Evolutionary conservation across 2,329 filamentous ascomycete species (phyloP).

Genomic region (Gaeumannomyces sp.): DNA sequence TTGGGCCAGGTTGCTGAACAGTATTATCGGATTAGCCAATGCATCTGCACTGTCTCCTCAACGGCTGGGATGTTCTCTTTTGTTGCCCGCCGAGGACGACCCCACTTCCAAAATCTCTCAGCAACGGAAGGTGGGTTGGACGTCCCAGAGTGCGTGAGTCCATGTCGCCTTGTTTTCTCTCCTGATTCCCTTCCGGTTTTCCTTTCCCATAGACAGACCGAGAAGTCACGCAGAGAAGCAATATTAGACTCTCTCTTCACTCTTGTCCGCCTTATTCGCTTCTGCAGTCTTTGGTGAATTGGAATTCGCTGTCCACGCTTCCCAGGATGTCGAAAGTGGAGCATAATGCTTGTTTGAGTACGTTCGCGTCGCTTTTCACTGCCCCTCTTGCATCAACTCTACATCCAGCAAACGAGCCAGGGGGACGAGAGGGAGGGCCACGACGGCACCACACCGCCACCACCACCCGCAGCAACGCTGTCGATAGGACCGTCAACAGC

Average conservation of each 20-base stretch:
- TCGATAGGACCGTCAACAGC: too few relatives aligned
- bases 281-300: constrained; percentile 1
- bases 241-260: neutral
- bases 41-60: too few relatives aligned
- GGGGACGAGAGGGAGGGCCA: neutral
- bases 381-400: constrained; percentile 17
- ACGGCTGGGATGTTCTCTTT: neutral
- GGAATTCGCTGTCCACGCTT: constrained; percentile 12
- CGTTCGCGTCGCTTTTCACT: constrained; percentile 25
- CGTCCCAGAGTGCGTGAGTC: too few relatives aligned
- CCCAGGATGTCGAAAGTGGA: constrained; percentile 46
- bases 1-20: too few relatives aligned
- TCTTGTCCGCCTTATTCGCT: neutral
- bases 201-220: too few relatives aligned
- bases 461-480: too few relatives aligned
- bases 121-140: too few relatives aligned
- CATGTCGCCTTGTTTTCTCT: too few relatives aligned
- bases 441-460: neutral
- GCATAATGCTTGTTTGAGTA: constrained; percentile 58
- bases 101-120: too few relatives aligned
- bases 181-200: neutral
- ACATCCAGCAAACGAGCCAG: neutral
- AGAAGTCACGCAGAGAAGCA: constrained; percentile 3
- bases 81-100: neutral
- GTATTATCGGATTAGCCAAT: too few relatives aligned